Percentiles rank a stretch among this genome's conserved stretches.
phyloP scores from a whole-genome alignment of 2,329 filamentous ascomycete species.

The Botrytis elliptica region DNA sequence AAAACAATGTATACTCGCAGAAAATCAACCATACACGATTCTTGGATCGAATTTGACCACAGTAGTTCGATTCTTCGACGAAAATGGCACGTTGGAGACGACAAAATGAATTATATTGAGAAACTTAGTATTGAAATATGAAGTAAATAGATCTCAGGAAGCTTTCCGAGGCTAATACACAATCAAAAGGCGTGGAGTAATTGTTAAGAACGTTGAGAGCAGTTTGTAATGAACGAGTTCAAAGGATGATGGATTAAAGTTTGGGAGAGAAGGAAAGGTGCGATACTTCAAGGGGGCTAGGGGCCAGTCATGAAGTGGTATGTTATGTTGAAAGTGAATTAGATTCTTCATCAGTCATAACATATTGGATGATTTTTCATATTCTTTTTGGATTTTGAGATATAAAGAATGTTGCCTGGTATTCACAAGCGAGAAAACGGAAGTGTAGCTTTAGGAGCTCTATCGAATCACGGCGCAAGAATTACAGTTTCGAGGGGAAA shows the following conservation, averaged over 20 bases:
- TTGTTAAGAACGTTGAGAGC: background rate
- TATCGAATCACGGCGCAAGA: background rate
- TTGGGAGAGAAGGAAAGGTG: background rate
- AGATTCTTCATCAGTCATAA: background rate
- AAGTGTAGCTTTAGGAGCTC: background rate
- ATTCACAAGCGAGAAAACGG: background rate
- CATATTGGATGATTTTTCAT: background rate
- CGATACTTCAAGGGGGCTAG: background rate
- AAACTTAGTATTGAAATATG: background rate
- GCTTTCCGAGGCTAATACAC: background rate
- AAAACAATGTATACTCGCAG: background rate
- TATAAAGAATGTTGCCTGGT: background rate
- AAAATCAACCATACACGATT: background rate
- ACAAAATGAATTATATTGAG: background rate
- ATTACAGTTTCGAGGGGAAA: too few relatives aligned
- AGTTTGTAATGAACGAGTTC: background rate
- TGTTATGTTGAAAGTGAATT: constrained; percentile 8
- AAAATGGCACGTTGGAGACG: background rate
- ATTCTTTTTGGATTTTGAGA: background rate
- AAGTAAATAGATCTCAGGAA: background rate
- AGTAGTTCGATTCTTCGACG: background rate
- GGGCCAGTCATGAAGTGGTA: background rate
- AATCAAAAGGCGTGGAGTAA: background rate
- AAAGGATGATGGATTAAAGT: background rate
- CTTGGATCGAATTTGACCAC: background rate